Conservation (phyloP, 257 asterid genomes). For the Anisodus tanguticus region DNA sequence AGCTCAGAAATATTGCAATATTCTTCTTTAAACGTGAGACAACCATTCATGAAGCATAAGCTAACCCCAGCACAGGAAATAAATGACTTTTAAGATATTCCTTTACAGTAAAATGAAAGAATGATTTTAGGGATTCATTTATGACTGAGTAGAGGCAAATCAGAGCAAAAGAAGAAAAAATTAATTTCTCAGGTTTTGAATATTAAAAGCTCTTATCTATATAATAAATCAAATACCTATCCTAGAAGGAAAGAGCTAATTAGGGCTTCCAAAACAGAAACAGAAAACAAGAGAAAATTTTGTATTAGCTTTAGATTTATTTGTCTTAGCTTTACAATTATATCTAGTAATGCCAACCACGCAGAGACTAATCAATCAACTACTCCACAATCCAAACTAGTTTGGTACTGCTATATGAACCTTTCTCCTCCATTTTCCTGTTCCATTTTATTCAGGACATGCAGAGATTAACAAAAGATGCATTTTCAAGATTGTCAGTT, state of each 20-base stretch:
- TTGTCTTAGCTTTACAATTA: background rate
- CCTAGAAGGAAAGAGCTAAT: background rate
- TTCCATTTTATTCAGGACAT: background rate
- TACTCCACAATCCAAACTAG: conserved; percentile 1
- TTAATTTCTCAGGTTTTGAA: background rate
- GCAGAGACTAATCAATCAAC: background rate
- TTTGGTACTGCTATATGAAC: background rate
- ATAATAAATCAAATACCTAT: conserved; percentile 2
- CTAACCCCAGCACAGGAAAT: background rate
- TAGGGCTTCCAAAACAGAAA: background rate
- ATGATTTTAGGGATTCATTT: conserved; percentile 4
- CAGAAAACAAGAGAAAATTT: background rate
- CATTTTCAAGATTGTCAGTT: background rate
- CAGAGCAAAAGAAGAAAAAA: conserved; percentile 17
- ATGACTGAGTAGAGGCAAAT: background rate
- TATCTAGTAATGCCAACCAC: background rate
- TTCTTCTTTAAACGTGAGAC: background rate
- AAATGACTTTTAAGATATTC: background rate
- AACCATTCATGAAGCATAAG: conserved; percentile 8
- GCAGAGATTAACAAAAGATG: background rate
- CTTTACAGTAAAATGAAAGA: background rate
- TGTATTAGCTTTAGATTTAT: background rate
- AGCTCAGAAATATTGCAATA: background rate
- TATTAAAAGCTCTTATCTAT: background rate
- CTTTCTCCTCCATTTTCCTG: background rate